Percentiles rank a stretch among this genome's conserved stretches.
These are phyloP conservation scores for Lasiodiplodia gonubiensis DNA, from an alignment of 2,329 filamentous ascomycete genomes.

Conservation along the genomic window DNA sequence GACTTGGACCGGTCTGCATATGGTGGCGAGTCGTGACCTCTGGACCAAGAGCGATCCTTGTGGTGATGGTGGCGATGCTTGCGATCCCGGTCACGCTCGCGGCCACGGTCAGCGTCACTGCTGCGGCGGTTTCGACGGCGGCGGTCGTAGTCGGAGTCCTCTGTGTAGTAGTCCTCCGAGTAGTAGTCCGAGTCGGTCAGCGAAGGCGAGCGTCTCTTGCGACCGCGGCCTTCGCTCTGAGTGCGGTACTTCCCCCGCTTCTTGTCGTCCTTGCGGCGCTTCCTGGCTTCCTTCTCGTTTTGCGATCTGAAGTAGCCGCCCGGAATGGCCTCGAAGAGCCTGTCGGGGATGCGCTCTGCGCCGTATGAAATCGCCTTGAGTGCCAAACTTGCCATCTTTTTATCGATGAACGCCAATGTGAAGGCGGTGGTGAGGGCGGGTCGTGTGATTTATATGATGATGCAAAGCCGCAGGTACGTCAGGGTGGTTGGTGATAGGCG, in stretches of 20 bases:
- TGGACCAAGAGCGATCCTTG: conserved; percentile 5
- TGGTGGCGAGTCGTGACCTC: neutral
- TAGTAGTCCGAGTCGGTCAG: conserved; percentile 25
- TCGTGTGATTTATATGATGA: conserved; percentile 26
- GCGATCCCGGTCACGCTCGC: conserved; percentile 17
- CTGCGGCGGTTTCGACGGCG: conserved; percentile 14
- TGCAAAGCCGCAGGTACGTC: conserved; percentile 19
- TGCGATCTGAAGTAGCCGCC: conserved; percentile 45
- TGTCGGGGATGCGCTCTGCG: conserved; percentile 47
- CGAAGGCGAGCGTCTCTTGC: conserved; percentile 16
- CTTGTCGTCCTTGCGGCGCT: conserved; percentile 33
- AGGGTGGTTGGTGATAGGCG: conserved; percentile 25
- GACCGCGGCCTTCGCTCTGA: conserved; percentile 26
- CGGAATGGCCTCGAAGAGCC: conserved; percentile 45
- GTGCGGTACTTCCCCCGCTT: conserved; percentile 29
- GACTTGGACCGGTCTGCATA: conserved; percentile 7
- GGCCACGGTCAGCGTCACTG: conserved; percentile 4
- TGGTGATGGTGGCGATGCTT: conserved; percentile 13
- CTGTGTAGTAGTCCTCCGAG: conserved; percentile 28
- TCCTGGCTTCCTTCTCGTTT: conserved; percentile 36
- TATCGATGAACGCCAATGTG: conserved; percentile 18
- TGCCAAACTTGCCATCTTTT: conserved; percentile 35
- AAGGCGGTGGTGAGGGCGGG: conserved; percentile 6
- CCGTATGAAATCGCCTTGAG: conserved; percentile 47
- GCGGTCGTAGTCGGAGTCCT: conserved; percentile 28